Base-by-base conservation (phyloP, 768 basidiomycete species). In the Leccinellum luteum region DNA sequence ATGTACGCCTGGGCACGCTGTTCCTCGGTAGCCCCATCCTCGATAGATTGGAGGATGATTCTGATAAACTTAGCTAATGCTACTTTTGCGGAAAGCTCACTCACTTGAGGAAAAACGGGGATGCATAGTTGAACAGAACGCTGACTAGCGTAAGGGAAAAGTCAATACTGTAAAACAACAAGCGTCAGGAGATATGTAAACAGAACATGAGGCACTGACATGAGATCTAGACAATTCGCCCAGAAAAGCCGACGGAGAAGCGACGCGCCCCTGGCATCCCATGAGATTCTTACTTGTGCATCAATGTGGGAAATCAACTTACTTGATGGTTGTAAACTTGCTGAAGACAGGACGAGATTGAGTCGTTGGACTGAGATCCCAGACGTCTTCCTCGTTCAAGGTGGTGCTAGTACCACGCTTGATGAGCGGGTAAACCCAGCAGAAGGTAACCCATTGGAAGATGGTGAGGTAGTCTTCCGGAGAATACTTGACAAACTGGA, bases 41-140 rank as follows among this genome's bases (percentile, higher is more conserved):
- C 77, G 41, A 90, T 81, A 1, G 81, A 74, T 62, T 87, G 85
- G 4, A 89, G 78, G 59, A 90, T 87, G 30, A 72, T 77, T 35
- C 82, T 83, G 28, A n/a, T 25, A 30, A 51, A 38, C 6, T 59
- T 7, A 56, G 51, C 25, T 25, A 25, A 34, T 17, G 14, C 30
- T 1, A 15, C n/a, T 7, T 13, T n/a, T 6, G 38, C 2, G 9
- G 4, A 6, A 52, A 17, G 23, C 12, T 12, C 25, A 55, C 79
- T 55, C 50, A 85, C 83, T 90, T 92, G 45, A 97, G 78, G 76
- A 95, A 94, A 75, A 86, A 94, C 7, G 94, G 94, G 0, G 83
- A 82, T 0, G 85, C 79, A 72, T 94, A 96, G 63, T 88, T 89
- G 74, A 92, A 87, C 0, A 81, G 30, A 30, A 94, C 85, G 62